A percentile compares a stretch with the other conserved stretches of the same genome.
These are phyloP conservation scores for Colletotrichum melonis DNA, from an alignment of 2,329 filamentous ascomycete genomes.

Conservation along the genomic window DNA sequence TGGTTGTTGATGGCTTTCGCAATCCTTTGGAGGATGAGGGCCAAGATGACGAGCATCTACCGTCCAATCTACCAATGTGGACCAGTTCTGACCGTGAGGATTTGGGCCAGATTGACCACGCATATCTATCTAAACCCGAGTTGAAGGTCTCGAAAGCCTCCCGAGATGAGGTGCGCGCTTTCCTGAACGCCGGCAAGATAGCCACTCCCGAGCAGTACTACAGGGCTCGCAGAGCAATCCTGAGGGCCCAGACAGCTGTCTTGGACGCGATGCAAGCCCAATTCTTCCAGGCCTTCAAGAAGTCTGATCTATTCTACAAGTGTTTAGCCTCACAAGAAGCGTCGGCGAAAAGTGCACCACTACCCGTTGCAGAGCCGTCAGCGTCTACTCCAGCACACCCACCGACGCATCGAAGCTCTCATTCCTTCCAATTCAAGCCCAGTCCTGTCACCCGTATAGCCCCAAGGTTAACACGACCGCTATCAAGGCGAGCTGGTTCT, in stretches of 20 bases:
- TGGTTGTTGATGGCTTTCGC: constrained; percentile 95
- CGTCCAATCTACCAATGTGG: constrained; percentile 75
- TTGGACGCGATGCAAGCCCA: constrained; percentile 86
- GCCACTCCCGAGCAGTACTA: constrained; percentile 87
- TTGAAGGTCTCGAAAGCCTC: constrained; percentile 80
- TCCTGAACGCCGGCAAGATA: constrained; percentile 80
- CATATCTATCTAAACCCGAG: constrained; percentile 85
- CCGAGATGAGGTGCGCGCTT: constrained; percentile 77
- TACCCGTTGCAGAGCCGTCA: constrained; percentile 21
- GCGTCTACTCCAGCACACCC: constrained; percentile 15
- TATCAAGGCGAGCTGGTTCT: constrained; percentile 57
- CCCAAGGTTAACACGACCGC: constrained; percentile 54
- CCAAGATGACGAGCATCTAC: constrained; percentile 74
- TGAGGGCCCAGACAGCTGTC: constrained; percentile 84
- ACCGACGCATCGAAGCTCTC: constrained; percentile 39
- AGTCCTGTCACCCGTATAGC: constrained; percentile 57
- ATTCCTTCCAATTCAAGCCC: constrained; percentile 57
- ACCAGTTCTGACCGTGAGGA: constrained; percentile 87
- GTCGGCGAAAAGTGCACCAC: constrained; percentile 46
- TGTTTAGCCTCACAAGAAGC: constrained; percentile 90
- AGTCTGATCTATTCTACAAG: constrained; percentile 95
- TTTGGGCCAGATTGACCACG: constrained; percentile 90
- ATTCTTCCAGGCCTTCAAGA: constrained; percentile 88
- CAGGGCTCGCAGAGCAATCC: constrained; percentile 81
- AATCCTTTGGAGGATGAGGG: constrained; percentile 90